Conservation (phyloP, 2,329 filamentous ascomycete genomes). For the Fonsecaea multimorphosa region DNA sequence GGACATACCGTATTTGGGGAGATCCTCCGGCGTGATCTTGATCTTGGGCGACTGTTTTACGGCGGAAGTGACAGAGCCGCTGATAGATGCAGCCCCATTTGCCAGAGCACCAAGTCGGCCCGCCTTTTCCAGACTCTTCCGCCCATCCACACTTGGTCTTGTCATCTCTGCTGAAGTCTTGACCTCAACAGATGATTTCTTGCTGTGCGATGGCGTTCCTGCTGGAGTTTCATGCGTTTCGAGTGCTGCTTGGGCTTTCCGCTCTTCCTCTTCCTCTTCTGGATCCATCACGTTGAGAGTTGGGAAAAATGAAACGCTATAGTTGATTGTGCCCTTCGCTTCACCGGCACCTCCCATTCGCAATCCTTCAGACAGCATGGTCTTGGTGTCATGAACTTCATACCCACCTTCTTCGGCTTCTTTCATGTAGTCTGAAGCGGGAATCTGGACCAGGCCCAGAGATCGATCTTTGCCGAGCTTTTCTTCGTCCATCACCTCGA, state of each 20-base stretch:
- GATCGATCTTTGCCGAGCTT: constrained; percentile 88
- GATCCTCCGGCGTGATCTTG: constrained; percentile 76
- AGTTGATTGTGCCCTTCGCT: constrained; percentile 80
- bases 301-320: constrained; percentile 88
- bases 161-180: constrained; percentile 26
- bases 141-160: constrained; percentile 30
- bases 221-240: constrained; percentile 16
- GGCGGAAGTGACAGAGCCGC: constrained; percentile 51
- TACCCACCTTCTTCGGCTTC: constrained; percentile 81
- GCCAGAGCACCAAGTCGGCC: constrained; percentile 19
- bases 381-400: constrained; percentile 76
- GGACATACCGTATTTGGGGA: constrained; percentile 73
- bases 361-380: constrained; percentile 69
- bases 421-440: constrained; percentile 76
- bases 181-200: constrained; percentile 34
- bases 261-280: constrained; percentile 65
- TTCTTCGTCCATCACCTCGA: constrained; percentile 98
- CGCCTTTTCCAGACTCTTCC: constrained; percentile 33
- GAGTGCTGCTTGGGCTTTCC: constrained; percentile 43
- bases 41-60: constrained; percentile 74
- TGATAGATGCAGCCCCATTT: constrained; percentile 47
- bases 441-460: constrained; percentile 79
- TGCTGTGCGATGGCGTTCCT: constrained; percentile 32
- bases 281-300: constrained; percentile 86
- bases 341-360: constrained; percentile 74